Evolutionary conservation across 2,329 filamentous ascomycete species (phyloP), one percentile per base, ranked within the genome.

Genomic region (Colletotrichum tropicale): DNA sequence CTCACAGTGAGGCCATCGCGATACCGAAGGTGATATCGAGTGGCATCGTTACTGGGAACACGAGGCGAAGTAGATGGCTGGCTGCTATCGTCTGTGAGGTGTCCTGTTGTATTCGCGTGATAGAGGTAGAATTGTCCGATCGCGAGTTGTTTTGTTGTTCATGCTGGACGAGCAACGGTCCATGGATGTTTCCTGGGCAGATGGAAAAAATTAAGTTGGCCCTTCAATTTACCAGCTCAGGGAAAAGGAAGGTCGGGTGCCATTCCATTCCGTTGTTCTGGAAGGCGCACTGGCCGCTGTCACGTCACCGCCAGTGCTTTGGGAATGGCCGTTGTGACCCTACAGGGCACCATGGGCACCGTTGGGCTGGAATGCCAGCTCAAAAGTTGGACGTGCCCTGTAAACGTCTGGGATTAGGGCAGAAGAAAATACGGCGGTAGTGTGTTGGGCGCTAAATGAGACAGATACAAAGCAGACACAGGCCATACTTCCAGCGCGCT

Each of bases 231-330:
- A 21, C 24, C 56, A 21, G 43, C 43, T 52, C 70, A 65, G 73
- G 70, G 65, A 75, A 36, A 43, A 12, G 60, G 60, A 52, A 52
- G 43, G 43, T 52, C 43, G 43, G 43, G 6, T 52, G 43, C n/a
- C 43, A 52, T 52, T 52, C 43, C 43, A 52, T 71, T 61, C 30
- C 58, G 30, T 38, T 56, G 56, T 71, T 65, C 56, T 26, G 56
- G 62, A 75, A 75, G 73, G 62, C 58, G 72, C 36, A 56, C 34
- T 55, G 69, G 58, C 56, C 38, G 58, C 52, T 24, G 56, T 70
- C 71, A 74, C 71, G 71, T 74, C 71, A 73, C 36, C 8, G 32
- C 71, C 66, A 71, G 58, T 48, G 34, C n/a, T 58, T 28, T 74
- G 66, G 70, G 55, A 58, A 58, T 2, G 26, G 55, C 38, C 28